Percentiles rank a stretch among this genome's conserved stretches.
Evolutionary conservation across 805 yeast species (phyloP).

Genomic region (Yarrowia hollandica): DNA sequence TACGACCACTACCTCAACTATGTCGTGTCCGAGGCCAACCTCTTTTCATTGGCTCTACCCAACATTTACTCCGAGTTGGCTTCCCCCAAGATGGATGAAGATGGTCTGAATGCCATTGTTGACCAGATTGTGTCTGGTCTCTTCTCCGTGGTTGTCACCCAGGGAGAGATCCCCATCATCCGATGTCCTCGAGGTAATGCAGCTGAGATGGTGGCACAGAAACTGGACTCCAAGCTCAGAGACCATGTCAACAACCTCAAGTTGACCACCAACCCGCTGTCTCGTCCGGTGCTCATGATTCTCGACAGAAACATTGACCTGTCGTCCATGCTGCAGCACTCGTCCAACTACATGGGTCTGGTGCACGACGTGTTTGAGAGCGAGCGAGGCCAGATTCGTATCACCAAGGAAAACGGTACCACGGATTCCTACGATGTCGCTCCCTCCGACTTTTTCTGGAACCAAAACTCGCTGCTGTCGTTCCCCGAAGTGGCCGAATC

Average conservation of each 20-base stretch:
- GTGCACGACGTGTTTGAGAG: constrained; percentile 87
- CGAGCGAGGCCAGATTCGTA: constrained; percentile 69
- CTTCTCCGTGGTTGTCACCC: constrained; percentile 74
- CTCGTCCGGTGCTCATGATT: constrained; percentile 74
- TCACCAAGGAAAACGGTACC: constrained; percentile 41
- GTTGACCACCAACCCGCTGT: constrained; percentile 42
- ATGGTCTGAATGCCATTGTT: constrained; percentile 65
- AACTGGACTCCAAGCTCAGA: constrained; percentile 77
- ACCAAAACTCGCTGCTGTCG: constrained; percentile 76
- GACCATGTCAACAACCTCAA: constrained; percentile 79
- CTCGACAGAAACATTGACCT: constrained; percentile 88
- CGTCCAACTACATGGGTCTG: constrained; percentile 97
- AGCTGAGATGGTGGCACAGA: constrained; percentile 89
- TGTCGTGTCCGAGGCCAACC: constrained; percentile 87
- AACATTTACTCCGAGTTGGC: constrained; percentile 68
- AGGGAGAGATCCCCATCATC: constrained; percentile 81
- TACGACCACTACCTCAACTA: constrained; percentile 93
- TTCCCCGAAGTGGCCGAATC: constrained; percentile 99
- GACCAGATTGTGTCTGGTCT: constrained; percentile 75
- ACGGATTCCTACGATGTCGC: constrained; percentile 78
- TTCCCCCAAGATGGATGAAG: constrained; percentile 71
- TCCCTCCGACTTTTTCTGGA: constrained; percentile 93
- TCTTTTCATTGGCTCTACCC: constrained; percentile 74
- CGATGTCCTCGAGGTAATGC: constrained; percentile 93
- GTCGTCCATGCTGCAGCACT: constrained; percentile 91